Evolutionary conservation across 768 basidiomycete genomes (phyloP).

Genomic region (Punctularia strigosozonata): DNA sequence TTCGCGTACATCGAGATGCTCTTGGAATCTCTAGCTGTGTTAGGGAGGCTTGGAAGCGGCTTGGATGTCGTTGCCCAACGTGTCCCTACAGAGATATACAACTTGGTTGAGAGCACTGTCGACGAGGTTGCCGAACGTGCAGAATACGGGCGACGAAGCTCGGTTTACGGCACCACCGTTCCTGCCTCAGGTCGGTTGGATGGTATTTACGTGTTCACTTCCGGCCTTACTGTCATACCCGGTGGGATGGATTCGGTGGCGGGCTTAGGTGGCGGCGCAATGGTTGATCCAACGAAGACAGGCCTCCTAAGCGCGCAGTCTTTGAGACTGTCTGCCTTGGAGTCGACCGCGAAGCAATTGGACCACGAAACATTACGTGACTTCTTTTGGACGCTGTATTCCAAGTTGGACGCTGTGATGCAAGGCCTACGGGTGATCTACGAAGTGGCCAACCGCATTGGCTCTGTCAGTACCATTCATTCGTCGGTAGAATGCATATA

Average conservation of each 20-base stretch:
- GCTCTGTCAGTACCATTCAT: conserved; percentile 58
- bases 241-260: conserved; percentile 5
- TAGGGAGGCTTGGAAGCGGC: conserved; percentile 78
- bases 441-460: conserved; percentile 85
- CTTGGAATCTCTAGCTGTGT: conserved; percentile 82
- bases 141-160: conserved; percentile 57
- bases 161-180: conserved; percentile 20
- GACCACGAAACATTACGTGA: conserved; percentile 85
- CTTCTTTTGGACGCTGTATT: conserved; percentile 95
- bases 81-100: conserved; percentile 71
- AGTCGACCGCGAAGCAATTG: conserved; percentile 54
- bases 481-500: background rate
- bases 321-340: conserved; percentile 61
- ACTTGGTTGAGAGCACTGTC: conserved; percentile 75
- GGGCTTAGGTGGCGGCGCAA: conserved; percentile 5
- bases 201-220: conserved; percentile 38
- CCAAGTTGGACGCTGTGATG: conserved; percentile 86
- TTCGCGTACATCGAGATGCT: conserved; percentile 90
- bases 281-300: no score
- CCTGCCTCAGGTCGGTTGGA: conserved; percentile 30
- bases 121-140: conserved; percentile 88
- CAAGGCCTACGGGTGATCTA: conserved; percentile 85
- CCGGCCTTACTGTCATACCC: conserved; percentile 3
- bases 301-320: conserved; percentile 32
- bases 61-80: conserved; percentile 80